phyloP scores from a whole-genome alignment of 78 protist species.

The Tieghemostelium lacteum region DNA sequence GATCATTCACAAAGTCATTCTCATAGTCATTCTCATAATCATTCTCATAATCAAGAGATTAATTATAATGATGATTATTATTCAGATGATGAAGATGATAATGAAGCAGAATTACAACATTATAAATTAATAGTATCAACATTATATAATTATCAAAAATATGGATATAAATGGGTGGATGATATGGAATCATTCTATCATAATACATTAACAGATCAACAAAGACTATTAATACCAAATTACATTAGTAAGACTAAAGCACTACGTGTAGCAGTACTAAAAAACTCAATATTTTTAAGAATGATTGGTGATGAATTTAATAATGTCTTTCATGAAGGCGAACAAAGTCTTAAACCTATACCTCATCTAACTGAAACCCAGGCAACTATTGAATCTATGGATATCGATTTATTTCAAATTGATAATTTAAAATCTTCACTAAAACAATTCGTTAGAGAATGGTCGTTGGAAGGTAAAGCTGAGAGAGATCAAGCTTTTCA shows the following conservation, averaged over 20 bases:
- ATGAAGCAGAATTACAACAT: slow-evolving; percentile 54
- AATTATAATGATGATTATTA: not conserved
- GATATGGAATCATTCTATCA: slow-evolving; percentile 42
- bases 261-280: slow-evolving; percentile 27
- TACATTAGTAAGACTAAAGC: slow-evolving; percentile 28
- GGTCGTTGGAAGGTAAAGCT: slow-evolving; percentile 84
- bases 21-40: not conserved
- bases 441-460: slow-evolving; percentile 84
- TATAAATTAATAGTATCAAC: slow-evolving; percentile 59
- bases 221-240: slow-evolving; percentile 52
- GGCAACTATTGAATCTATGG: not conserved
- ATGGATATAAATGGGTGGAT: slow-evolving; percentile 28
- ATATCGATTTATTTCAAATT: slow-evolving; percentile 24
- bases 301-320: slow-evolving; percentile 38
- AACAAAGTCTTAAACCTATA: not conserved
- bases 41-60: not conserved
- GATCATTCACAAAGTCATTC: not conserved
- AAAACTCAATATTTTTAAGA: slow-evolving; percentile 30
- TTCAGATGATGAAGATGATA: slow-evolving; percentile 8
- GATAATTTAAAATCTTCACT: slow-evolving; percentile 81
- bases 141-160: slow-evolving; percentile 54
- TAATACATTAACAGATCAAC: slow-evolving; percentile 21
- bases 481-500: slow-evolving; percentile 77
- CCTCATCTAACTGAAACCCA: not conserved
- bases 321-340: slow-evolving; percentile 17